Evolutionary conservation across 306 rosid species (phyloP).

Genomic region (Biancaea sappan): DNA sequence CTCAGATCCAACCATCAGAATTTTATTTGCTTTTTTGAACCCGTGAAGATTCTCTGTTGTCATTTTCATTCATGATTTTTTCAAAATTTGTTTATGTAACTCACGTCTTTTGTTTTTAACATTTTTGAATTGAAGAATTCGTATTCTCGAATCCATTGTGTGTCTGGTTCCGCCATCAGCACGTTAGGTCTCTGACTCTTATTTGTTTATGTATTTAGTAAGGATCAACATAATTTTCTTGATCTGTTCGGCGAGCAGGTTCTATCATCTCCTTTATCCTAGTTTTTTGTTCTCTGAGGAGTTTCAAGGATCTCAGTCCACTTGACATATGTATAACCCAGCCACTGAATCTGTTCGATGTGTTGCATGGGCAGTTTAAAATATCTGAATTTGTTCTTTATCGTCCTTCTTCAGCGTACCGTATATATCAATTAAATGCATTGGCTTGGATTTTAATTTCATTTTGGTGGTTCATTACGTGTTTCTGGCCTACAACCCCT

Average conservation of each 20-base stretch:
- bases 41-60: background rate
- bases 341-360: constrained; percentile 19
- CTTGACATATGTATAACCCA: background rate
- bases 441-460: constrained; percentile 23
- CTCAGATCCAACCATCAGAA: background rate
- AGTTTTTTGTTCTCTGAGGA: background rate
- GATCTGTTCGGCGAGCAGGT: constrained; percentile 10
- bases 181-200: constrained; percentile 20
- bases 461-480: constrained; percentile 22
- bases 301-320: constrained; percentile 21
- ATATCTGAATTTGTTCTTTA: constrained; percentile 25
- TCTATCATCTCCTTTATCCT: constrained; percentile 21
- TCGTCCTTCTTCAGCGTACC: constrained; percentile 22
- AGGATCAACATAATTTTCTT: constrained; percentile 8
- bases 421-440: constrained; percentile 29
- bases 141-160: constrained; percentile 31
- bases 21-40: background rate
- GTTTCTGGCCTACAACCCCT: constrained; percentile 22
- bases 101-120: background rate
- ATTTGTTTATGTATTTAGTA: background rate
- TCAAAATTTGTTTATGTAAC: background rate
- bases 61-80: background rate
- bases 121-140: background rate
- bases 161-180: constrained; percentile 21
- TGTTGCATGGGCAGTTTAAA: constrained; percentile 27